Evolutionary conservation across 2,329 filamentous ascomycete species (phyloP).

Genomic region (Neofusicoccum laricinum): DNA sequence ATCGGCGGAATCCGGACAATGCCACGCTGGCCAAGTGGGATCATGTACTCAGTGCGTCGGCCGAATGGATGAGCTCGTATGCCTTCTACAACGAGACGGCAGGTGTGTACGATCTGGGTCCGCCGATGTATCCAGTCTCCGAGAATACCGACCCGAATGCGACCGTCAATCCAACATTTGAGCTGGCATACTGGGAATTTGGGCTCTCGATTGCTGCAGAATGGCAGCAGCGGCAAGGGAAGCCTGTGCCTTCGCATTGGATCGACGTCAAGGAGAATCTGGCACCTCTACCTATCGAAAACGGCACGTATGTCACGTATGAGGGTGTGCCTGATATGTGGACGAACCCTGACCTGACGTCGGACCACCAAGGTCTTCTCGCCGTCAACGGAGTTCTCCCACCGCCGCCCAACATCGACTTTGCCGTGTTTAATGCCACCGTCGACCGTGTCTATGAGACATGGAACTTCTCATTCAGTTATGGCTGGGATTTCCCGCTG

Average conservation of each 20-base stretch:
- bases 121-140: slow-evolving; percentile 51
- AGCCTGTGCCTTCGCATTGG: slow-evolving; percentile 48
- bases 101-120: slow-evolving; percentile 52
- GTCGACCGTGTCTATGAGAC: slow-evolving; percentile 29
- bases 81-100: slow-evolving; percentile 55
- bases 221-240: slow-evolving; percentile 52
- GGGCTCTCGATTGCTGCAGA: slow-evolving; percentile 53
- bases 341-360: slow-evolving; percentile 25
- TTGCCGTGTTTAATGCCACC: slow-evolving; percentile 29
- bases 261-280: slow-evolving; percentile 49
- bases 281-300: slow-evolving; percentile 50
- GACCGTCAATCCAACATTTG: slow-evolving; percentile 59
- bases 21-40: slow-evolving; percentile 54
- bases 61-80: slow-evolving; percentile 60
- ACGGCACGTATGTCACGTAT: slow-evolving; percentile 55
- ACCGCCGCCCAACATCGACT: slow-evolving; percentile 27
- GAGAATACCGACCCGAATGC: slow-evolving; percentile 59
- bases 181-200: slow-evolving; percentile 61
- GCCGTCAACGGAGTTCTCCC: slow-evolving; percentile 32
- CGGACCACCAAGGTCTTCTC: slow-evolving; percentile 32
- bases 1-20: slow-evolving; percentile 43
- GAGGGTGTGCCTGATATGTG: slow-evolving; percentile 45
- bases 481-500: slow-evolving; percentile 36
- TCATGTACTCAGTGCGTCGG: slow-evolving; percentile 48
- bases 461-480: slow-evolving; percentile 35